A percentile compares a stretch with the other conserved stretches of the same genome.
These are phyloP conservation scores for Kwoniella pini DNA, from an alignment of 768 basidiomycete genomes.

Conservation along the genomic window DNA sequence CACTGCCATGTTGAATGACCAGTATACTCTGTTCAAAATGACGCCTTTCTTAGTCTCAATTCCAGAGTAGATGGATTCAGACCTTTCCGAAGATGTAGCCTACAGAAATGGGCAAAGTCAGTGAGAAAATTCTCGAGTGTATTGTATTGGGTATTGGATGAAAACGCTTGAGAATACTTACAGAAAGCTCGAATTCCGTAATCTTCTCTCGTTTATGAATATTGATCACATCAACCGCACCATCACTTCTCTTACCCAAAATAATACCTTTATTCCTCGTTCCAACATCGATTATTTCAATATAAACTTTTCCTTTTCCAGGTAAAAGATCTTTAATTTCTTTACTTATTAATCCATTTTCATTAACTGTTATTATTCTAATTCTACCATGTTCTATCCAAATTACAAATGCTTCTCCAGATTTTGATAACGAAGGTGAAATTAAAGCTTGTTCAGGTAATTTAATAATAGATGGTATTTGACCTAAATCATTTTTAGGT, in stretches of 20 bases:
- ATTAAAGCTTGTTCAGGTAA: constrained; percentile 56
- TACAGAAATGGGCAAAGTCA: not conserved
- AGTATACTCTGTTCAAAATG: constrained; percentile 67
- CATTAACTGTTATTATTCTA: constrained; percentile 56
- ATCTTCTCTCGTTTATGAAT: constrained; percentile 58
- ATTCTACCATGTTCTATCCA: constrained; percentile 61
- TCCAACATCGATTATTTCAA: constrained; percentile 65
- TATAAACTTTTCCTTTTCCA: constrained; percentile 55
- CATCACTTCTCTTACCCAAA: constrained; percentile 64
- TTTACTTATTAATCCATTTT: constrained; percentile 27
- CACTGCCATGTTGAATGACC: constrained; percentile 65
- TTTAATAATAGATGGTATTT: constrained; percentile 62
- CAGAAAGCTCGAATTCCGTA: constrained; percentile 62
- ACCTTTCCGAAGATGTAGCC: constrained; percentile 55
- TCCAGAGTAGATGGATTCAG: constrained; percentile 64
- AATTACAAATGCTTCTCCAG: constrained; percentile 51
- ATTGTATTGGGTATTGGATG: too few relatives aligned
- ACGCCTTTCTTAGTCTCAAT: constrained; percentile 60
- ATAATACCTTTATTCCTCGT: constrained; percentile 63
- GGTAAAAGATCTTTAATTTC: constrained; percentile 37
- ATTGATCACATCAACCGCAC: constrained; percentile 63
- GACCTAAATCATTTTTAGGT: constrained; percentile 53
- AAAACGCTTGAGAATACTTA: constrained; percentile 50
- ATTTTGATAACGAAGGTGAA: constrained; percentile 29
- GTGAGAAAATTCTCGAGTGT: too few relatives aligned